Evolutionary conservation across 257 asterid species (phyloP).

Genomic region (Solanum chilense): DNA sequence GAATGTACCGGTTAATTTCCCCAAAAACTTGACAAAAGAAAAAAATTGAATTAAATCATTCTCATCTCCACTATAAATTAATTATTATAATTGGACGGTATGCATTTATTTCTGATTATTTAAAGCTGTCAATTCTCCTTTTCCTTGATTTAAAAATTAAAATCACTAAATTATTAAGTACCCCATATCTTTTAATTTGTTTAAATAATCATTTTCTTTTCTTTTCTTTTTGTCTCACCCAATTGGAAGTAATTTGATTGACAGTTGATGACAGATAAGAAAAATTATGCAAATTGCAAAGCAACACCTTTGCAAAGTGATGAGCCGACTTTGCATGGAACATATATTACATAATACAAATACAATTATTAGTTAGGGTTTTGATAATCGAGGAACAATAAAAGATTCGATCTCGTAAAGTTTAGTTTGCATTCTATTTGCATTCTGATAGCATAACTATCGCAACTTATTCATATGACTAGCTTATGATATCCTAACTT

Average conservation of each 20-base stretch:
- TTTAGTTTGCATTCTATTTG: no score
- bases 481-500: no score
- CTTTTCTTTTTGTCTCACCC: background rate
- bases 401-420: no score
- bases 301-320: background rate
- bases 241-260: background rate
- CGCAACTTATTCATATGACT: no score
- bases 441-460: no score
- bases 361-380: background rate
- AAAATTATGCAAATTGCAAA: background rate
- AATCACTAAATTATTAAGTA: background rate
- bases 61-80: background rate
- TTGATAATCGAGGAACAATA: background rate
- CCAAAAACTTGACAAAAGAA: background rate
- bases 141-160: background rate
- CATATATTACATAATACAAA: background rate
- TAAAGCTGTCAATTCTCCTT: background rate
- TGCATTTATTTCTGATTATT: background rate
- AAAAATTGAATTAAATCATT: background rate
- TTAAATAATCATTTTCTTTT: background rate
- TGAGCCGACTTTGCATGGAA: background rate
- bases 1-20: background rate
- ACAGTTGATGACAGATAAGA: conserved; percentile 5
- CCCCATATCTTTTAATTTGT: background rate
- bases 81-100: background rate